Percentiles rank a stretch among this genome's conserved stretches.
phyloP scores from a whole-genome alignment of 1,284 basidiomycete genomes.

The Calocybe gambosa region DNA sequence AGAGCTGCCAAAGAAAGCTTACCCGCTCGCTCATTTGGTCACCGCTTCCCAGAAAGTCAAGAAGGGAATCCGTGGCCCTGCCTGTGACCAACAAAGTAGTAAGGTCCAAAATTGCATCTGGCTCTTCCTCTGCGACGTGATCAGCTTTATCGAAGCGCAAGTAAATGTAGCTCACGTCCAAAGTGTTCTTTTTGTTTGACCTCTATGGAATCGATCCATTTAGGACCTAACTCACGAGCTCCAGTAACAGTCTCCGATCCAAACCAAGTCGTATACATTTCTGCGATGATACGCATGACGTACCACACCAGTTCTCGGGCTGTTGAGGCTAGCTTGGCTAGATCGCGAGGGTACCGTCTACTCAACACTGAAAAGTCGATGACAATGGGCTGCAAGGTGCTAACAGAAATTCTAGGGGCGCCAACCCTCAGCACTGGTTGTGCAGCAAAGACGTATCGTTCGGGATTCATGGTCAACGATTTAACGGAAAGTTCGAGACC shows the following conservation, averaged over 20 bases:
- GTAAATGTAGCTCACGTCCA: constrained; percentile 43
- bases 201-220: constrained; percentile 63
- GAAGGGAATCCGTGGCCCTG: constrained; percentile 56
- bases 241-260: constrained; percentile 60
- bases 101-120: constrained; percentile 62
- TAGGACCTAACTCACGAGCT: constrained; percentile 64
- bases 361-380: constrained; percentile 55
- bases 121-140: constrained; percentile 40
- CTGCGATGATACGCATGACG: constrained; percentile 58
- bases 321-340: constrained; percentile 65
- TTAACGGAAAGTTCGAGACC: constrained; percentile 30
- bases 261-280: constrained; percentile 66
- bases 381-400: constrained; percentile 39
- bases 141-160: constrained; percentile 11
- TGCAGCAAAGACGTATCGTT: constrained; percentile 39
- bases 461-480: constrained; percentile 48
- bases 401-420: constrained; percentile 16
- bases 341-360: constrained; percentile 50
- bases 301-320: constrained; percentile 68
- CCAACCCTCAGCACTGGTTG: constrained; percentile 28
- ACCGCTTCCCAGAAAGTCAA: constrained; percentile 68
- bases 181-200: constrained; percentile 56
- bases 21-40: constrained; percentile 80
- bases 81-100: constrained; percentile 69
- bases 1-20: constrained; percentile 20